These are phyloP conservation scores for Hirschfeldia incana DNA, from an alignment of 345 rosid species.

Conservation along the genomic window DNA sequence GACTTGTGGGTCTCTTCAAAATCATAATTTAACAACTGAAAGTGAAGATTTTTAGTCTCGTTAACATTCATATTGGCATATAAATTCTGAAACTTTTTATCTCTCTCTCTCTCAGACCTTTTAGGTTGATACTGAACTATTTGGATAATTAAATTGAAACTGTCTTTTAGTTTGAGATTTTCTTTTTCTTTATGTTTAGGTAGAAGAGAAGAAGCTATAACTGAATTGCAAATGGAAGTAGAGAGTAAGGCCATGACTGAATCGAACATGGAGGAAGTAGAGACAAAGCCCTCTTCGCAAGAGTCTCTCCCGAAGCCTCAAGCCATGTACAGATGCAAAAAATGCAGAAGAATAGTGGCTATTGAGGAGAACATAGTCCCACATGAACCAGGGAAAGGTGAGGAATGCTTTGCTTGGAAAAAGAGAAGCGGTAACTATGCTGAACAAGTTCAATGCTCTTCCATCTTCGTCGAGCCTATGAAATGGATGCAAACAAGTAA, in stretches of 20 bases:
- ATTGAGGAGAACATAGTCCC: constrained; percentile 63
- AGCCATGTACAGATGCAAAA: constrained; percentile 77
- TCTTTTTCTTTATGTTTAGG: background rate
- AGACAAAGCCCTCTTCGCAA: background rate
- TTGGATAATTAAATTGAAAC: background rate
- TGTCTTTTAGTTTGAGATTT: background rate
- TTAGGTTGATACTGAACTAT: background rate
- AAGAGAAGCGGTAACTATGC: constrained; percentile 56
- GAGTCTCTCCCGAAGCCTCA: constrained; percentile 47
- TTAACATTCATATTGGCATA: background rate
- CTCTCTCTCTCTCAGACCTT: background rate
- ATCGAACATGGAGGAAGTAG: background rate
- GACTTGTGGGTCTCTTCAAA: constrained; percentile 10
- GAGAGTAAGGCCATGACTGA: background rate
- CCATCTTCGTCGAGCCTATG: constrained; percentile 88
- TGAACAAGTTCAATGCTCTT: constrained; percentile 65
- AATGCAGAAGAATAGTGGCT: constrained; percentile 79
- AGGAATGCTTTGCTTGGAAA: constrained; percentile 72
- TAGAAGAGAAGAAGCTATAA: background rate
- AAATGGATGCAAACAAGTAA: constrained; percentile 89
- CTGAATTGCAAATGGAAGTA: background rate
- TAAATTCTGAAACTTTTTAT: background rate
- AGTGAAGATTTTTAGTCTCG: background rate
- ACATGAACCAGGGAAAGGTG: constrained; percentile 76
- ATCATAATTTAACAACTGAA: background rate